phyloP scores from a whole-genome alignment of 805 yeast genomes.

The Spathaspora hagerdaliae region DNA sequence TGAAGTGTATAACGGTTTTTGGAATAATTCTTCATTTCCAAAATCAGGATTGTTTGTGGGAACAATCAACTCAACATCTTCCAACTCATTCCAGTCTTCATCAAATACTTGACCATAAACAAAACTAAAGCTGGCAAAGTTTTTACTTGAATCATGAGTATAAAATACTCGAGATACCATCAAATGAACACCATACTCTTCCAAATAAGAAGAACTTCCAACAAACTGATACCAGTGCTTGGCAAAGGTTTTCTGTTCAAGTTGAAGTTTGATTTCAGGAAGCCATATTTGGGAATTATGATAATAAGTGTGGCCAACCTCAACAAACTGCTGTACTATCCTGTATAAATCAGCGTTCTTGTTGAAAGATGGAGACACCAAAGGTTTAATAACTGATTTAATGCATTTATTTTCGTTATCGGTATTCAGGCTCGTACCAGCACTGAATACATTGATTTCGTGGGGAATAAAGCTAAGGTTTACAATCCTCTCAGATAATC shows the following conservation, averaged over 20 bases:
- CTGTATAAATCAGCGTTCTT: neutral
- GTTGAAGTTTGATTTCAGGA: conserved; percentile 3
- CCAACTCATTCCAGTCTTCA: conserved; percentile 18
- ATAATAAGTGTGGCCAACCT: neutral
- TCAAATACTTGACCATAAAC: conserved; percentile 19
- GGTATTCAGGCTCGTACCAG: too few species aligned
- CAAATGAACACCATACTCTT: conserved; percentile 28
- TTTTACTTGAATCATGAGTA: conserved; percentile 16
- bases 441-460: too few species aligned
- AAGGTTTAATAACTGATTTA: neutral
- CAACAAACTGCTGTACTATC: neutral
- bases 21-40: neutral
- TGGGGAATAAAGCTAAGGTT: too few species aligned
- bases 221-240: conserved; percentile 28
- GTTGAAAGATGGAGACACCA: neutral
- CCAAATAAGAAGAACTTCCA: conserved; percentile 29
- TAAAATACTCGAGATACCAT: conserved; percentile 27
- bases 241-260: conserved; percentile 7
- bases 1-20: neutral
- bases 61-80: conserved; percentile 18
- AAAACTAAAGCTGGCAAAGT: conserved; percentile 22
- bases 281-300: neutral
- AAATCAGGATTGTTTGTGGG: conserved; percentile 14
- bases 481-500: too few species aligned
- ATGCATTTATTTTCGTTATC: too few species aligned